Evolutionary conservation across 1,284 basidiomycete species (phyloP).

Genomic region (Leccinum ponderosum): DNA sequence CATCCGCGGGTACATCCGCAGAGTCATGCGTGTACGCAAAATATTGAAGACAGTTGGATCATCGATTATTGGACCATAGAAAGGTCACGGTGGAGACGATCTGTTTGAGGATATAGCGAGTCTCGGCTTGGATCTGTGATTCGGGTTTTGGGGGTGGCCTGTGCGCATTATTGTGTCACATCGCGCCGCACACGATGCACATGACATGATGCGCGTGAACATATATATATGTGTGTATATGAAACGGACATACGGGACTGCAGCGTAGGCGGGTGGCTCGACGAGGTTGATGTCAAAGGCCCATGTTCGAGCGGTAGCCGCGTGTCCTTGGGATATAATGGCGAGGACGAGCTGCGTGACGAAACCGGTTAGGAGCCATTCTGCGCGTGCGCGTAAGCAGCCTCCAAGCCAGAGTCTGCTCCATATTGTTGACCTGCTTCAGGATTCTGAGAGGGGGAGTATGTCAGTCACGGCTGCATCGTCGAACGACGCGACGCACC

Average conservation of each 20-base stretch:
- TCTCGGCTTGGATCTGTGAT: conserved; percentile 95
- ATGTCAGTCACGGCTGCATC: not conserved
- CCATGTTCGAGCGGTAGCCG: conserved; percentile 92
- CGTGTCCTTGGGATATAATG: conserved; percentile 89
- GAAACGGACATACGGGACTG: conserved; percentile 45
- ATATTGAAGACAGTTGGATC: conserved; percentile 91
- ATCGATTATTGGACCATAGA: conserved; percentile 81
- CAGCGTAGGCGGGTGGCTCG: conserved; percentile 50
- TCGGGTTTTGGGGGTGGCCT: conserved; percentile 71
- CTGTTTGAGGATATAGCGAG: conserved; percentile 97
- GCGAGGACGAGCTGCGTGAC: conserved; percentile 95
- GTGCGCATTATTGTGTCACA: conserved; percentile 4
- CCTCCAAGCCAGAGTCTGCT: not conserved
- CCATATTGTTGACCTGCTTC: conserved; percentile 84
- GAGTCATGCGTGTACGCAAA: conserved; percentile 90
- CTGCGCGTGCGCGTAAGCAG: conserved; percentile 39
- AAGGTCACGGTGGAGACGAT: conserved; percentile 97
- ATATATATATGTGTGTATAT: not conserved
- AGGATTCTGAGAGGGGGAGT: conserved; percentile 64
- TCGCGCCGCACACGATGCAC: not conserved
- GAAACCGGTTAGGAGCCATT: conserved; percentile 90
- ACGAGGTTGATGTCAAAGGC: conserved; percentile 94
- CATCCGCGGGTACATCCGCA: conserved; percentile 84
- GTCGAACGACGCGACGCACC: conserved; percentile 42
- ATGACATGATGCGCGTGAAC: not conserved